Base-by-base conservation (phyloP, 2,329 filamentous ascomycete species). In the Hysterium pulicare region DNA sequence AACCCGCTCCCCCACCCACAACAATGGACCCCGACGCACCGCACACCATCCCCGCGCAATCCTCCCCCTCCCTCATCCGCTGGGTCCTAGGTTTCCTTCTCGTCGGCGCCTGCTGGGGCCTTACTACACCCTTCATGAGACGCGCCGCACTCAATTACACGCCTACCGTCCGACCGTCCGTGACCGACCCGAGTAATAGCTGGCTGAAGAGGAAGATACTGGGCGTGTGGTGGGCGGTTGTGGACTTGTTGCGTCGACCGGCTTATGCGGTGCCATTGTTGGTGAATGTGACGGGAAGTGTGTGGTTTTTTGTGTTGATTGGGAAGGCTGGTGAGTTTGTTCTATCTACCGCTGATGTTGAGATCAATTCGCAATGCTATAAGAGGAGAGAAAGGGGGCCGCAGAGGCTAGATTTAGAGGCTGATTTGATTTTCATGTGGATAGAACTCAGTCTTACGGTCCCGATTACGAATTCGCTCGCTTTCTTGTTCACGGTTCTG, bases 291-390 rank as follows among this genome's bases (percentile, higher is more conserved):
- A 95, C 91, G 2, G 91, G 91, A 22, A 95, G 89, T 61, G 78
- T 96, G 42, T 97, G 91, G 91, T 97, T 97, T 70, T 97, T 97
- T 57, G 69, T 97, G 53, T 73, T 97, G 51, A 91, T 97, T 69
- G 91, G 91, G 5, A 82, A 93, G 66, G 90, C 90, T 57, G 90
- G 90, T 94, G 69, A 55, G 85, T 77, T 45, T 21, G 2, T 13
- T 28, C 36, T 4, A 21, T 39, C 7, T 10, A n/a, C n/a, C n/a
- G n/a, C n/a, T n/a, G n/a, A n/a, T n/a, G n/a, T n/a, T n/a, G n/a
- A n/a, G n/a, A n/a, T n/a, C n/a, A n/a, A n/a, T n/a, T n/a, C n/a
- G n/a, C n/a, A n/a, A n/a, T 35, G 16, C 33, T 26, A n/a, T 22
- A 11, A 16, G 19, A 22, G 11, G 33, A 2, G 10, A 20, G 23